These are phyloP conservation scores for Isabelozyma gotoi DNA, from an alignment of 805 yeast genomes.

Conservation along the genomic window DNA sequence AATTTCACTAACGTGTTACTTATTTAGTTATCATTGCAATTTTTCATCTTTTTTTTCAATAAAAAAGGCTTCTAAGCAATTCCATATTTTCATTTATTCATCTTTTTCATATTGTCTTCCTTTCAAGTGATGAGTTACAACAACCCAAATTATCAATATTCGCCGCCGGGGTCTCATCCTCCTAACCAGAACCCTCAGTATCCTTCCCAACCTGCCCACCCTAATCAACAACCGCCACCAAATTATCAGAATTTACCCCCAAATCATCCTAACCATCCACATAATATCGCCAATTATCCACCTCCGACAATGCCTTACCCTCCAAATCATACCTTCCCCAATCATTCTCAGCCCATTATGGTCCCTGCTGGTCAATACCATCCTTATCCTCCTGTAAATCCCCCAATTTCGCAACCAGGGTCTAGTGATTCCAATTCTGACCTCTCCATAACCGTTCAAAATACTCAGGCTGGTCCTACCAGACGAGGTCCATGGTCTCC, in stretches of 20 bases:
- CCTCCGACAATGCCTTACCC: no score
- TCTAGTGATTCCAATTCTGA: neutral
- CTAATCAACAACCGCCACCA: neutral
- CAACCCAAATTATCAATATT: neutral
- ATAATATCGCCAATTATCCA: no score
- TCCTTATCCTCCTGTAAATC: neutral
- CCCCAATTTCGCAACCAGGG: neutral
- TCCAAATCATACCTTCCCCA: no score
- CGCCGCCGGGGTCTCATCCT: neutral
- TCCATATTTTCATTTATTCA: no score
- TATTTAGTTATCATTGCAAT: no score
- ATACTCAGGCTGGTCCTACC: conserved; percentile 13
- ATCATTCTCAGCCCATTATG: neutral
- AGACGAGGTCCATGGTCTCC: conserved; percentile 90
- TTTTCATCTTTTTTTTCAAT: neutral
- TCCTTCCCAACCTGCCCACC: neutral
- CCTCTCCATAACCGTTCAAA: conserved; percentile 6
- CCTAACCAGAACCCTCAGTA: neutral
- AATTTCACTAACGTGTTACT: no score
- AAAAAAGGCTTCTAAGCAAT: no score
- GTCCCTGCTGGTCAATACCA: neutral
- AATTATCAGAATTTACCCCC: neutral
- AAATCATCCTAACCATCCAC: neutral
- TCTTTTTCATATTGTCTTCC: neutral
- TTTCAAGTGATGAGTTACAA: neutral